Evolutionary conservation across 306 rosid genomes (phyloP).

Genomic region (Gastrolobium bilobum): DNA sequence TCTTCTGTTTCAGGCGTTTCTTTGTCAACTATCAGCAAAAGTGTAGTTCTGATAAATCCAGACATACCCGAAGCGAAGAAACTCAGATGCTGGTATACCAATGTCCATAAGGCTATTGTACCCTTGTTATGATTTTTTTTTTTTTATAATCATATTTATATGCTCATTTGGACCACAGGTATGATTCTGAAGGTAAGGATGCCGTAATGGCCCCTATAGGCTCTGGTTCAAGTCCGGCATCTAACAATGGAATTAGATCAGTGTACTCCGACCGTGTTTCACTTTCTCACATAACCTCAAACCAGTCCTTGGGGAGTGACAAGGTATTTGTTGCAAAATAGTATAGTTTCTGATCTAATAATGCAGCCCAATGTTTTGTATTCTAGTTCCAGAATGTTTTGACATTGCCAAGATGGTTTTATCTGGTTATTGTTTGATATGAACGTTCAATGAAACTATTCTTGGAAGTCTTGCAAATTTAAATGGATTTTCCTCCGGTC

Average conservation of each 20-base stretch:
- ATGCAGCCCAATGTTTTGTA: not conserved
- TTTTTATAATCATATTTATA: not conserved
- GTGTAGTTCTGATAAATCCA: conserved; percentile 72
- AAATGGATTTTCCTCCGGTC: not conserved
- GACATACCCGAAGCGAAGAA: conserved; percentile 77
- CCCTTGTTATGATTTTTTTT: not conserved
- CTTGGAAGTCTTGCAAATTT: not conserved
- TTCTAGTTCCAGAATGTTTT: not conserved
- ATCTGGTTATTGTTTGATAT: not conserved
- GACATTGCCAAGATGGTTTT: not conserved
- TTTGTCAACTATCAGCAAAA: conserved; percentile 75
- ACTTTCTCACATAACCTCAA: conserved; percentile 64
- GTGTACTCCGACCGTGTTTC: conserved; percentile 78
- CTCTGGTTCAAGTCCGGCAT: conserved; percentile 63
- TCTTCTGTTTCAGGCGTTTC: conserved; percentile 74
- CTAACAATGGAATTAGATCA: conserved; percentile 66
- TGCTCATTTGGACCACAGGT: conserved; percentile 58
- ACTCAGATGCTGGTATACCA: conserved; percentile 77
- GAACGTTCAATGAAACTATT: not conserved
- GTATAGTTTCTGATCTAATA: not conserved
- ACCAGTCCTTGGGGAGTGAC: conserved; percentile 75
- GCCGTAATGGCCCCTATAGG: conserved; percentile 71
- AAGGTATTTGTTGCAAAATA: conserved; percentile 64
- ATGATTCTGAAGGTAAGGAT: conserved; percentile 89
- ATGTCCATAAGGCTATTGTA: not conserved